Percentiles rank a stretch among this genome's conserved stretches.
Evolutionary conservation across 805 yeast species (phyloP).

Genomic region (Yamadazyma phyllophila): DNA sequence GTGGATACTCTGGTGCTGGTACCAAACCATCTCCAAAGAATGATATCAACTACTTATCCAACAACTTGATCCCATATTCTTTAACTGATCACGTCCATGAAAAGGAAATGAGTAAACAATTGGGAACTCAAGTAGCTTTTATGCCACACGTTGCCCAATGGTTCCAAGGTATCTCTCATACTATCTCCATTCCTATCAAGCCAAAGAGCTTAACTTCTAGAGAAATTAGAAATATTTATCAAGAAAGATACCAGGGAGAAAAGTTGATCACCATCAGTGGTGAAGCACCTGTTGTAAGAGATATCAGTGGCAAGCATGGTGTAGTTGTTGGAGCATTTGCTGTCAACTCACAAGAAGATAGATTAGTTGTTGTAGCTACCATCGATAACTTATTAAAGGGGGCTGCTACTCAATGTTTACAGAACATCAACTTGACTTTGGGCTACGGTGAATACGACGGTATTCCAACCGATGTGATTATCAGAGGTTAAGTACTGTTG

Average conservation of each 20-base stretch:
- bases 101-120: conserved; percentile 79
- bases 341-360: conserved; percentile 79
- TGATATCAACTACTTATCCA: conserved; percentile 67
- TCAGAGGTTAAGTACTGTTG: conserved; percentile 38
- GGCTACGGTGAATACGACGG: conserved; percentile 95
- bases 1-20: conserved; percentile 99
- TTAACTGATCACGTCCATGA: conserved; percentile 97
- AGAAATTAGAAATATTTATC: conserved; percentile 80
- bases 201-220: conserved; percentile 65
- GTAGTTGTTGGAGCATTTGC: conserved; percentile 95
- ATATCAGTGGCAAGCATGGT: conserved; percentile 91
- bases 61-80: conserved; percentile 92
- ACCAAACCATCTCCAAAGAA: conserved; percentile 97
- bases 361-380: conserved; percentile 93
- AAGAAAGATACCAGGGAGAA: conserved; percentile 85
- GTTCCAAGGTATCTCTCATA: conserved; percentile 97
- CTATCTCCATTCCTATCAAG: conserved; percentile 85
- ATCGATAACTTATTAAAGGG: conserved; percentile 96
- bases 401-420: conserved; percentile 97
- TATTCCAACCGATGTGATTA: conserved; percentile 70
- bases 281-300: conserved; percentile 90
- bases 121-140: conserved; percentile 80
- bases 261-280: conserved; percentile 81
- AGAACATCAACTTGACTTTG: conserved; percentile 86
- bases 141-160: conserved; percentile 98